Percentiles rank a stretch among this genome's conserved stretches.
Conservation (phyloP, 495 filamentous ascomycete species). For the Podospora appendiculata region DNA sequence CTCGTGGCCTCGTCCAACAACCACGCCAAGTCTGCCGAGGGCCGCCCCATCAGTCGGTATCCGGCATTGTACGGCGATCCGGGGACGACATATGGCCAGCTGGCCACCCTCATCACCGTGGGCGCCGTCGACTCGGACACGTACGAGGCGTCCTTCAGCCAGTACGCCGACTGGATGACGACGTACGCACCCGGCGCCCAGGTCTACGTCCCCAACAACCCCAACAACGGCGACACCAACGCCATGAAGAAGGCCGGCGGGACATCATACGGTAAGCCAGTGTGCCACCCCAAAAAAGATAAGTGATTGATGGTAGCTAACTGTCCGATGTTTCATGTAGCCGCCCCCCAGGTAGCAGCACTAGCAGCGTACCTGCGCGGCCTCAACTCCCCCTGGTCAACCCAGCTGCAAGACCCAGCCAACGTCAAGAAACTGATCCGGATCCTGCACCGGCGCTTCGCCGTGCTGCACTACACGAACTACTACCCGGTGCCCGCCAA, state of each 20-base stretch:
- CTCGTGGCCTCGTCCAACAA: no score
- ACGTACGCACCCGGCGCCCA: background rate
- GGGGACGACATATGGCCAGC: background rate
- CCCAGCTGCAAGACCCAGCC: background rate
- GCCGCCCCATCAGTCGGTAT: no score
- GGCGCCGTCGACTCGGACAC: background rate
- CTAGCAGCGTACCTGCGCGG: background rate
- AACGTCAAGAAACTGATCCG: background rate
- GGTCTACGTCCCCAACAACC: background rate
- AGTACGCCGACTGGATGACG: background rate
- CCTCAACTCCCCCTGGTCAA: background rate
- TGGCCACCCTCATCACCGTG: background rate
- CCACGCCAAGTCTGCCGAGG: no score
- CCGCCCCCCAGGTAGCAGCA: background rate
- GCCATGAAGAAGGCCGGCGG: no score
- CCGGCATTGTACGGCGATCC: no score
- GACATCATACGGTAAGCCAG: no score
- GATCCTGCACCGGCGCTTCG: background rate
- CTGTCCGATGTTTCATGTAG: no score
- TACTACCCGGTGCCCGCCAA: background rate
- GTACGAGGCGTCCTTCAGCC: background rate
- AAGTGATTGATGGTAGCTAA: no score
- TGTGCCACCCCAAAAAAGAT: no score
- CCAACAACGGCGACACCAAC: no score
- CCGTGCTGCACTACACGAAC: background rate